Base-by-base conservation (phyloP, 805 yeast species). In the Candida alai region DNA sequence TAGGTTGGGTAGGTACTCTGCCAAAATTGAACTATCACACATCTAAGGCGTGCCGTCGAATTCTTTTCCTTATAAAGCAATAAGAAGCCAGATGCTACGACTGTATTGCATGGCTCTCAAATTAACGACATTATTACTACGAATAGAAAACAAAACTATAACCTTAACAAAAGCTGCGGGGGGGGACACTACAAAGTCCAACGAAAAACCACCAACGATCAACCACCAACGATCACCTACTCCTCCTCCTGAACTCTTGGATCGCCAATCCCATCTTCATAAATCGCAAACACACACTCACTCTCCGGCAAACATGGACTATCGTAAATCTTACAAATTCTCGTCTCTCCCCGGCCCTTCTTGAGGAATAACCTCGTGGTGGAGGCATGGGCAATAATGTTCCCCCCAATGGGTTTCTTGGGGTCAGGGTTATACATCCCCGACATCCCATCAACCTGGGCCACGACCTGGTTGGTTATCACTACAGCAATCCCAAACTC, bases 401-500 rank as follows among this genome's bases (percentile, higher is more conserved):
- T 90, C 49, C 98, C 98, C 42, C 98, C 98, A 47, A 93, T 90
- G 12, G 98, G 98, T 58, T 93, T 93, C 59, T 93, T 93, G 11
- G 97, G 97, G 58, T 93, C 98, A 1, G 96, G 95, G 48, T 89
- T 88, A 58, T 80, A 89, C 66, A 78, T 65, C 18, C 76, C 71
- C 26, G 78, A 78, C 51, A 94, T 94, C 1, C 90, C 93, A 53
- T 93, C 98, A 13, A 93, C 98, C 60, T 89, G 97, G 4, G 97
- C 97, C 5, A 87, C 96, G 15, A 93, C 98, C 60, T 93, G 98
- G 62, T 93, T 93, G 26, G 72, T 66, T 29, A 93, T 87, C 5
- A 93, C 88, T 7, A 90, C 96, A 0, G 97, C 98, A 37, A 93
- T 87, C 29, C 98, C 98, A 61, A 85, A 93, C 64, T 90, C 97